Base-by-base conservation (phyloP, 179 eudicot species). In the Carnegiea gigantea region DNA sequence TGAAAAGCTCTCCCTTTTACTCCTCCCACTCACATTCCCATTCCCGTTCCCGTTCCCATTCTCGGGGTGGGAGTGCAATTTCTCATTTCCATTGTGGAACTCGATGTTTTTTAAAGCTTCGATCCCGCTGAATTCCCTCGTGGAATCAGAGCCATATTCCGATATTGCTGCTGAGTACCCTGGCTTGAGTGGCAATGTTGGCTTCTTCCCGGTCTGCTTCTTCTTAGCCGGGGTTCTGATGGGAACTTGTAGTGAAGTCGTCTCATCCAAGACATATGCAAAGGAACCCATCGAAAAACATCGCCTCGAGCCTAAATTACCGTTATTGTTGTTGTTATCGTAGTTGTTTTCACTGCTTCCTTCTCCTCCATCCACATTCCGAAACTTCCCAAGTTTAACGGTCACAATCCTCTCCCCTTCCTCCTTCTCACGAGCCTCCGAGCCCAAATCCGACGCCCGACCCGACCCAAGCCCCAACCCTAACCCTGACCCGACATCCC, bases 261-360 rank as follows among this genome's bases (percentile, higher is more conserved):
- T 82, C 82, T 95, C 98, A 79, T 95, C 95, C 86, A 92, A 79
- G 3, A 95, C 91, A 88, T 95, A 95, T 0, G 94, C 94, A 86
- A 95, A 92, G 9, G 97, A 93, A 0, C 98, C 98, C 98, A 95
- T 95, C 1, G 98, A 95, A 30, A 85, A 92, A 67, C 98, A 95
- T 77, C 98, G 88, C 60, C 98, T 93, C 15, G 90, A 86, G 81
- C 88, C 92, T 81, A 87, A 67, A 79, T 81, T 83, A 62, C 51
- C 80, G 24, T 73, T 67, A 11, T 30, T 28, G 40, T 28, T 67
- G 9, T 13, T 14, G 20, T 67, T 13, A 11, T 28, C 15, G 7
- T 60, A 28, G 28, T 21, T 77, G 20, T 70, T 26, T 8, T 75
- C 85, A 76, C 86, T 83, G 74, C 86, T 85, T 13, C 89, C 83